These are phyloP conservation scores for Sarcodon aspratus DNA, from an alignment of 768 basidiomycete species.

Conservation along the genomic window DNA sequence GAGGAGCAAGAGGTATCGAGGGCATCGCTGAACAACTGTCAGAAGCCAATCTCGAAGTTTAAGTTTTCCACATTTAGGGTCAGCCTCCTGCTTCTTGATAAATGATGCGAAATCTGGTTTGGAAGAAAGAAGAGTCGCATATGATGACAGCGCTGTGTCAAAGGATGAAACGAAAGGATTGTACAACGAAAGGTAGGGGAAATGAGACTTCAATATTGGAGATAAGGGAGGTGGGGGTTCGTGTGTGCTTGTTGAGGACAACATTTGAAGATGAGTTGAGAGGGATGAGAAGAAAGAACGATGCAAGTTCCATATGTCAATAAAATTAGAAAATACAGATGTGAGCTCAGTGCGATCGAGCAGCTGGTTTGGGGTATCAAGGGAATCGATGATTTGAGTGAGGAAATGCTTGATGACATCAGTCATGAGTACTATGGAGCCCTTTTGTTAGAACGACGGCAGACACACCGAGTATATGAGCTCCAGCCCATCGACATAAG, in stretches of 20 bases:
- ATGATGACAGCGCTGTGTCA: slow-evolving; percentile 47
- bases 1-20: slow-evolving; percentile 73
- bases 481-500: slow-evolving; percentile 75
- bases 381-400: slow-evolving; percentile 62
- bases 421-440: slow-evolving; percentile 2
- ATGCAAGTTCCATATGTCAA: slow-evolving; percentile 87
- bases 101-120: slow-evolving; percentile 51
- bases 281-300: slow-evolving; percentile 61
- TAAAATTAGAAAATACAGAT: slow-evolving; percentile 76
- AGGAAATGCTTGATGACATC: slow-evolving; percentile 58
- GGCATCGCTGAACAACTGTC: slow-evolving; percentile 81
- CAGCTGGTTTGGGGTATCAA: slow-evolving; percentile 60
- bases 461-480: slow-evolving; percentile 64
- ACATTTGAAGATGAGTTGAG: slow-evolving; percentile 27
- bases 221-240: slow-evolving; percentile 29
- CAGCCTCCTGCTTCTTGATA: slow-evolving; percentile 50
- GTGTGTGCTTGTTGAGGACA: slow-evolving; percentile 9
- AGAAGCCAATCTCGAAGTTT: slow-evolving; percentile 79
- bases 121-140: slow-evolving; percentile 43
- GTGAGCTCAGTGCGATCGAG: slow-evolving; percentile 59
- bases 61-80: slow-evolving; percentile 62
- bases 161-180: slow-evolving; percentile 79
- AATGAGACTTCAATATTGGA: slow-evolving; percentile 62
- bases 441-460: neutral
- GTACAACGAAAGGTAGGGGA: slow-evolving; percentile 83